Conservation (phyloP, 2,329 filamentous ascomycete genomes). For the Thielaviopsis euricoi region DNA sequence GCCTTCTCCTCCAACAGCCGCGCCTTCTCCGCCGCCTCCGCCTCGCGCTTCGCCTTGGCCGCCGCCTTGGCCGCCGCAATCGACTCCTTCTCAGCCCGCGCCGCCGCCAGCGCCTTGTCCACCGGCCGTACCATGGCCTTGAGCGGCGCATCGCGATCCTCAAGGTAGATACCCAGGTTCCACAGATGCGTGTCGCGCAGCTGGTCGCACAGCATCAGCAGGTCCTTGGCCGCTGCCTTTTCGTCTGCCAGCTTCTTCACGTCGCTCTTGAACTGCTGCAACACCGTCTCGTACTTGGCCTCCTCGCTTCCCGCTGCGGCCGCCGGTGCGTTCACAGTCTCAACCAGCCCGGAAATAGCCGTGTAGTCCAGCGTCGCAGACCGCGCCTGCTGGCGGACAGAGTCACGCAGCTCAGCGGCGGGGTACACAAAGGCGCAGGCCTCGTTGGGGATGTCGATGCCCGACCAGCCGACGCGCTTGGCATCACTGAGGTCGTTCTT, state of each 20-base stretch:
- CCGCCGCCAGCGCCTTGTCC: constrained; percentile 37
- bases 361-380: constrained; percentile 29
- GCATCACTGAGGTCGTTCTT: constrained; percentile 18
- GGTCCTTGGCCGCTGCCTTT: constrained; percentile 39
- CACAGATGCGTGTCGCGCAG: constrained; percentile 71
- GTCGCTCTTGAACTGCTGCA: constrained; percentile 37
- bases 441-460: constrained; percentile 28
- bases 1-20: constrained; percentile 29
- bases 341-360: constrained; percentile 26
- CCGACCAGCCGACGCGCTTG: constrained; percentile 18
- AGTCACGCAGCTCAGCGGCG: constrained; percentile 17
- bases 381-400: constrained; percentile 8
- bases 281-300: constrained; percentile 13
- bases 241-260: constrained; percentile 35
- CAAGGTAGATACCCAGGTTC: constrained; percentile 71
- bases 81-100: constrained; percentile 41
- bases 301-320: constrained; percentile 29
- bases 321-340: constrained; percentile 30
- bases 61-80: constrained; percentile 39
- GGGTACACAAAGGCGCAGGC: constrained; percentile 30
- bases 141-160: constrained; percentile 53
- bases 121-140: constrained; percentile 59
- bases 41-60: constrained; percentile 32
- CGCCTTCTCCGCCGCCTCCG: constrained; percentile 34
- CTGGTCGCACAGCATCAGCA: constrained; percentile 61